phyloP scores from a whole-genome alignment of 2,329 filamentous ascomycete species.

The Xylariaceae sp. region DNA sequence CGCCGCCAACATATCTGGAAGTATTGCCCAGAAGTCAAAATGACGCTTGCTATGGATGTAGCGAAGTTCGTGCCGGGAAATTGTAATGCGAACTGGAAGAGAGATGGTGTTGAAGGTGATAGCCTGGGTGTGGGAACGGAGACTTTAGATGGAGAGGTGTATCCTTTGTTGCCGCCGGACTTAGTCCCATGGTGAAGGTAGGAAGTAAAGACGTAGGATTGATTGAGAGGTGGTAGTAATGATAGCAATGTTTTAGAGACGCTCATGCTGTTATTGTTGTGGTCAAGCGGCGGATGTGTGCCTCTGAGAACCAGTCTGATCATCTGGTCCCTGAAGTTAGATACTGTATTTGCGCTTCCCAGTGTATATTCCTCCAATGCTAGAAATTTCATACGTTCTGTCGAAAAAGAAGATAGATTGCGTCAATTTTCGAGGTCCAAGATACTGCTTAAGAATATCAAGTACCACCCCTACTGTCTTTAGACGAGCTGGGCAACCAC shows the following conservation, averaged over 20 bases:
- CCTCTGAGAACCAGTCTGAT: too few relatives aligned
- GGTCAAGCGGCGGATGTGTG: too few relatives aligned
- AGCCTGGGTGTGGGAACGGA: conserved; percentile 38
- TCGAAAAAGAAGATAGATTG: too few relatives aligned
- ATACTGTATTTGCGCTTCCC: too few relatives aligned
- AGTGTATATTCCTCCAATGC: too few relatives aligned
- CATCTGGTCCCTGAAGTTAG: not conserved
- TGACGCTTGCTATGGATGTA: conserved; percentile 54
- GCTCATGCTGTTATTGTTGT: not conserved
- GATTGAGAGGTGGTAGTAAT: too few relatives aligned
- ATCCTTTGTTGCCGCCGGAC: conserved; percentile 38
- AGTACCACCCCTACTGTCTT: too few relatives aligned
- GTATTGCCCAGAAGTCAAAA: conserved; percentile 59
- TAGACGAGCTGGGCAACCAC: too few relatives aligned
- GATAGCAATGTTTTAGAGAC: not conserved
- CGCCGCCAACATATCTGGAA: conserved; percentile 51
- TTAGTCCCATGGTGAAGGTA: conserved; percentile 33
- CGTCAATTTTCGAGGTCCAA: too few relatives aligned
- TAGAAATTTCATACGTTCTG: too few relatives aligned
- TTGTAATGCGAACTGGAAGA: conserved; percentile 47
- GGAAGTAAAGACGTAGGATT: too few relatives aligned
- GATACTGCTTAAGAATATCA: too few relatives aligned
- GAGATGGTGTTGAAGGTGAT: conserved; percentile 23
- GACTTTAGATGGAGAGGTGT: conserved; percentile 40
- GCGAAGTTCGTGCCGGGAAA: conserved; percentile 49